Conservation (phyloP, 2,329 filamentous ascomycete species). For the Elsinoe australis region DNA sequence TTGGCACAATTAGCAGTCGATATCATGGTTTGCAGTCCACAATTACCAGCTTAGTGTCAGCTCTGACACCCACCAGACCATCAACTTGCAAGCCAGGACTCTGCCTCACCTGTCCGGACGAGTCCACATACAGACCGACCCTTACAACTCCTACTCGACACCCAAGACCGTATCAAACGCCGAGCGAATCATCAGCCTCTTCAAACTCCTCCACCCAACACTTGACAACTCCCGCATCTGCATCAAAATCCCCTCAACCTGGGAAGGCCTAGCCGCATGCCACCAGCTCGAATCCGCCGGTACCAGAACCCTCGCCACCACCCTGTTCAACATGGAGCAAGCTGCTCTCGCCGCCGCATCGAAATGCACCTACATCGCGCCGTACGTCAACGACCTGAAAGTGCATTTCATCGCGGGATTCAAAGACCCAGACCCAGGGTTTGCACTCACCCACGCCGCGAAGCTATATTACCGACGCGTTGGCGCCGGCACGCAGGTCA, state of each 20-base stretch:
- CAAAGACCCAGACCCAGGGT: conserved; percentile 42
- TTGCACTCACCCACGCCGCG: conserved; percentile 45
- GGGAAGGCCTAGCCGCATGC: conserved; percentile 56
- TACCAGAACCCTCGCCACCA: conserved; percentile 55
- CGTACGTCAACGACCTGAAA: conserved; percentile 57
- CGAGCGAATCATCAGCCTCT: conserved; percentile 18
- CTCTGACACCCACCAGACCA: neutral
- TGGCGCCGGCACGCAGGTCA: conserved; percentile 42
- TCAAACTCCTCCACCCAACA: neutral
- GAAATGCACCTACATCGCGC: conserved; percentile 55
- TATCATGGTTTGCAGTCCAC: conserved; percentile 17
- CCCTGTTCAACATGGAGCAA: conserved; percentile 55
- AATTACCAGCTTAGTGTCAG: neutral
- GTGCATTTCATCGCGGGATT: conserved; percentile 42
- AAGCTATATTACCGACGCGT: conserved; percentile 46
- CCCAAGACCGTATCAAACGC: conserved; percentile 17
- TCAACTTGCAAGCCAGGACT: neutral
- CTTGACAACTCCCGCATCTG: conserved; percentile 40
- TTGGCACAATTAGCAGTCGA: conserved; percentile 19
- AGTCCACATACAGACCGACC: conserved; percentile 19
- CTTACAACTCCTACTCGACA: conserved; percentile 19
- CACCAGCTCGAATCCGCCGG: conserved; percentile 45
- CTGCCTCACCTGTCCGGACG: conserved; percentile 17
- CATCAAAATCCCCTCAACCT: conserved; percentile 57
- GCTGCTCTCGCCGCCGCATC: conserved; percentile 51